These are phyloP conservation scores for Colletotrichum karsti DNA, from an alignment of 2,329 filamentous ascomycete species.

Conservation along the genomic window DNA sequence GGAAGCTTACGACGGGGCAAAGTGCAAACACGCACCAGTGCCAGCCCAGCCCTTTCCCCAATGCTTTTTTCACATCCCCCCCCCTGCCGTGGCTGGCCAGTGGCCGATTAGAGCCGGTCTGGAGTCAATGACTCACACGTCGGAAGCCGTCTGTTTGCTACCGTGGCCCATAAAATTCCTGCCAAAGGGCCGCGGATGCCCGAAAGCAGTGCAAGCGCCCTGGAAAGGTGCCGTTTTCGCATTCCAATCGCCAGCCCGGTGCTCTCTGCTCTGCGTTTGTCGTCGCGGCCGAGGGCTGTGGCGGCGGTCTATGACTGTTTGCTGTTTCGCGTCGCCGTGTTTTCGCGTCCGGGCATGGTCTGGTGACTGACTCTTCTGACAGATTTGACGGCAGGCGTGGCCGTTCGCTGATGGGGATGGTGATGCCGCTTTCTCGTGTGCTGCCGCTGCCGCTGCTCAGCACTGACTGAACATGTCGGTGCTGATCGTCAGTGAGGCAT, in stretches of 20 bases:
- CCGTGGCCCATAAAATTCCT: conserved; percentile 24
- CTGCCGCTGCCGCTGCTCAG: conserved; percentile 9
- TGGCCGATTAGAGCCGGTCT: conserved; percentile 22
- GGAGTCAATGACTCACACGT: conserved; percentile 31
- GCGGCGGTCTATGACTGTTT: neutral
- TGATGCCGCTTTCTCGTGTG: neutral
- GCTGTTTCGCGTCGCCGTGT: conserved; percentile 18
- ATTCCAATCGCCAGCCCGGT: neutral
- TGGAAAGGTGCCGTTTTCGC: conserved; percentile 15
- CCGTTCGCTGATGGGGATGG: conserved; percentile 3
- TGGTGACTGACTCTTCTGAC: conserved; percentile 23
- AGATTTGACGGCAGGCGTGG: conserved; percentile 23
- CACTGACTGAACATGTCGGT: conserved; percentile 23
- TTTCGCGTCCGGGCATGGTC: conserved; percentile 20
- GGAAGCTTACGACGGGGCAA: conserved; percentile 2
- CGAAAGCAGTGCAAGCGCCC: conserved; percentile 25
- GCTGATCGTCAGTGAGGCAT: conserved; percentile 27
- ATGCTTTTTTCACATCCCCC: conserved; percentile 11
- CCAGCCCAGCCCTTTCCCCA: conserved; percentile 7
- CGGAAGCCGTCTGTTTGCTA: conserved; percentile 26
- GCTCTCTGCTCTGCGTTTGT: neutral
- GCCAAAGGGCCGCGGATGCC: conserved; percentile 12
- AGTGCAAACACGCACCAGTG: conserved; percentile 6
- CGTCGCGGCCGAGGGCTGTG: neutral
- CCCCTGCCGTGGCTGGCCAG: conserved; percentile 9